phyloP scores from a whole-genome alignment of 441 rosid species.

The Syzygium malaccense region DNA sequence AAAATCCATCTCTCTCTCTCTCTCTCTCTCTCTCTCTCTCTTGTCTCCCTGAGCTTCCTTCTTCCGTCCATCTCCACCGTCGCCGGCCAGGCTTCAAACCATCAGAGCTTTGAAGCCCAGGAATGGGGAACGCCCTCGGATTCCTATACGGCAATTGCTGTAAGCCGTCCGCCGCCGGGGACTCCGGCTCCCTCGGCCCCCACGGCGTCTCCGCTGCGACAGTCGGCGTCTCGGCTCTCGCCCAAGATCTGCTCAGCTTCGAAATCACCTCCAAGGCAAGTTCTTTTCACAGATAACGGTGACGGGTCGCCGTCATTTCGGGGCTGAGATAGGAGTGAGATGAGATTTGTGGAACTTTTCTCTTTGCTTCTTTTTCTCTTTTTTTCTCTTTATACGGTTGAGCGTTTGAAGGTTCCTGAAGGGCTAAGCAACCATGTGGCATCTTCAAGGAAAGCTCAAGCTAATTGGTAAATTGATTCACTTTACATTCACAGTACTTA shows the following conservation, averaged over 20 bases:
- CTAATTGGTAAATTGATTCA: slow-evolving; percentile 52
- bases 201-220: slow-evolving; percentile 56
- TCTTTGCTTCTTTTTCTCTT: neutral
- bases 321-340: neutral
- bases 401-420: slow-evolving; percentile 49
- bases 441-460: slow-evolving; percentile 86
- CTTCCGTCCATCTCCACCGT: neutral
- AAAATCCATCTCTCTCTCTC: neutral
- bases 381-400: neutral
- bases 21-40: neutral
- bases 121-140: slow-evolving; percentile 73
- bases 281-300: neutral
- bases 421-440: slow-evolving; percentile 59
- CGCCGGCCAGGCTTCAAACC: neutral
- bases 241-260: slow-evolving; percentile 66
- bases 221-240: slow-evolving; percentile 68
- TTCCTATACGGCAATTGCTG: slow-evolving; percentile 38
- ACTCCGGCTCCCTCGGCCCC: slow-evolving; percentile 39
- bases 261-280: slow-evolving; percentile 65
- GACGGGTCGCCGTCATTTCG: neutral
- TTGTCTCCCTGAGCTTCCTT: neutral
- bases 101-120: neutral
- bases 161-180: slow-evolving; percentile 41
- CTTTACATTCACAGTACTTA: too few relatives aligned
- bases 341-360: neutral